Evolutionary conservation across 371 early-diverging fungal genomes (phyloP).

Genomic region (Rhizopus delemar): DNA sequence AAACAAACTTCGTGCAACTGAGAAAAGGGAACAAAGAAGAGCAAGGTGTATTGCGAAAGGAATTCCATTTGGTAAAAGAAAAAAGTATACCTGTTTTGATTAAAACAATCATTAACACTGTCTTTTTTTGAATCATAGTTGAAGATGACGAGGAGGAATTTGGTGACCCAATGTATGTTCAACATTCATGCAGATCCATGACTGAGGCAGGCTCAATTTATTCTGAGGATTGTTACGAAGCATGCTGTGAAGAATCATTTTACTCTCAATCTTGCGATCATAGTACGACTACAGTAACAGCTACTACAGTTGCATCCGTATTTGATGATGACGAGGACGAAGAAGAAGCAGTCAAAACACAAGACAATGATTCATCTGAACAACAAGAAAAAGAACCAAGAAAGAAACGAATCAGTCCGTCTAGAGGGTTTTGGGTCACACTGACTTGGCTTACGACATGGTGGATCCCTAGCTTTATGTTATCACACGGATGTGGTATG

Average conservation of each 20-base stretch:
- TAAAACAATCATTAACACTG: background rate
- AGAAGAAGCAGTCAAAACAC: background rate
- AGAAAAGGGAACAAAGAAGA: slow-evolving; percentile 39
- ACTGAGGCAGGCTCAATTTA: slow-evolving; percentile 40
- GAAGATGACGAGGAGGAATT: slow-evolving; percentile 9
- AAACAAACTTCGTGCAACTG: slow-evolving; percentile 50
- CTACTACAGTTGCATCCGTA: slow-evolving; percentile 13
- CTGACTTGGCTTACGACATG: slow-evolving; percentile 85
- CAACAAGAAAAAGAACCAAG: slow-evolving; percentile 8
- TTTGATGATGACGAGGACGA: slow-evolving; percentile 13
- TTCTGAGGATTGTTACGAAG: slow-evolving; percentile 47
- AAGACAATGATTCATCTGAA: background rate
- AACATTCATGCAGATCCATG: slow-evolving; percentile 20
- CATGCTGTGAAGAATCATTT: slow-evolving; percentile 30
- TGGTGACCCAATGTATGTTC: slow-evolving; percentile 18
- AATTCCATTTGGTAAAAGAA: slow-evolving; percentile 27
- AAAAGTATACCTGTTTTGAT: background rate
- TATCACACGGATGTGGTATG: slow-evolving; percentile 67
- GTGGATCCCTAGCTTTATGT: slow-evolving; percentile 77
- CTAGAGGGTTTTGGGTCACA: slow-evolving; percentile 76
- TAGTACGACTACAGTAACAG: slow-evolving; percentile 11
- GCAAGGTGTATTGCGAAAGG: slow-evolving; percentile 36
- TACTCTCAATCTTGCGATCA: slow-evolving; percentile 32
- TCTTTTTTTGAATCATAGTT: slow-evolving; percentile 3
- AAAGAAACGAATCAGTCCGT: slow-evolving; percentile 34